Evolutionary conservation across 345 rosid genomes (phyloP).

Genomic region (Brassica cretica): DNA sequence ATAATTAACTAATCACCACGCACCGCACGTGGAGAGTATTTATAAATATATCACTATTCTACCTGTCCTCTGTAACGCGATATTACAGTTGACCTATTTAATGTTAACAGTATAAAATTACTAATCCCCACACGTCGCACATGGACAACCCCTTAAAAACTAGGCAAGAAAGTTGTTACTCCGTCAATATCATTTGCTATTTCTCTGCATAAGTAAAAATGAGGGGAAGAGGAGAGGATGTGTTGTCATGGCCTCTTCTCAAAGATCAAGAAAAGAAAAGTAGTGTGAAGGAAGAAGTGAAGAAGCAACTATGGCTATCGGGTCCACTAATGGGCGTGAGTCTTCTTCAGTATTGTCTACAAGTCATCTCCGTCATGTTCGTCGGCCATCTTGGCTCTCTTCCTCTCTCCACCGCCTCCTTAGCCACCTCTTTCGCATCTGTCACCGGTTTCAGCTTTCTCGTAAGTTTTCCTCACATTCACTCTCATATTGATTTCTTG

Average conservation of each 20-base stretch:
- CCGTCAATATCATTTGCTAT: not conserved
- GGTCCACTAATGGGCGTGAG: slow-evolving; percentile 34
- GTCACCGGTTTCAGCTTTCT: slow-evolving; percentile 54
- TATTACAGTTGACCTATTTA: not conserved
- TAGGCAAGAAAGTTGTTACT: not conserved
- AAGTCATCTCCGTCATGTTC: slow-evolving; percentile 46
- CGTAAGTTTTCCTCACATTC: slow-evolving; percentile 35
- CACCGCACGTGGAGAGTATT: not conserved
- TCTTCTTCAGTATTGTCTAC: slow-evolving; percentile 35
- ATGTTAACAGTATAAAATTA: not conserved
- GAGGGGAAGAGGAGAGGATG: slow-evolving; percentile 23
- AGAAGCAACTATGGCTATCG: slow-evolving; percentile 39
- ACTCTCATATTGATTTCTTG: not conserved
- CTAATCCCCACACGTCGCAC: not conserved
- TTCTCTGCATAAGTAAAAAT: not conserved
- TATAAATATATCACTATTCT: not conserved
- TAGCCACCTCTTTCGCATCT: slow-evolving; percentile 51
- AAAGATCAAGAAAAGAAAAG: not conserved
- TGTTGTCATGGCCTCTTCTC: slow-evolving; percentile 20
- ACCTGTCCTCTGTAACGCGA: not conserved
- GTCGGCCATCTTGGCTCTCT: slow-evolving; percentile 74
- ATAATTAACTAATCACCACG: not conserved
- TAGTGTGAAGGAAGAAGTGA: slow-evolving; percentile 34
- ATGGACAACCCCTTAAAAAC: slow-evolving; percentile 3
- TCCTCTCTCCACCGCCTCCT: slow-evolving; percentile 50